Conservation (phyloP, 164 flowering plant species). For the Dillenia suffruticosa region DNA sequence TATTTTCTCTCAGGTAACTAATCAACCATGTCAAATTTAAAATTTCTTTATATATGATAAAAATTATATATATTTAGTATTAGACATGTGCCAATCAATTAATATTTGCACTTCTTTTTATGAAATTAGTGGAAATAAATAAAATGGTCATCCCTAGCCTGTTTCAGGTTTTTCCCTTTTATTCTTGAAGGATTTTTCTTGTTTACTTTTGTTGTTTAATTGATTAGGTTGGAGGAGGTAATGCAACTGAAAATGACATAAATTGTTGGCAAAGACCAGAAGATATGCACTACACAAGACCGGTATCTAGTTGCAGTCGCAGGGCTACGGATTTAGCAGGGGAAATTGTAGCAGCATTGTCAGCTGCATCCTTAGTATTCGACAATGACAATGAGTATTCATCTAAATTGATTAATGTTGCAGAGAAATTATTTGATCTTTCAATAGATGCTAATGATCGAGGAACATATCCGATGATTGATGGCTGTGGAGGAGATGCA, state of each 20-base stretch:
- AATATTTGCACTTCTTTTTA: no score
- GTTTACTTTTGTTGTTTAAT: no score
- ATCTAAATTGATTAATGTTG: constrained; percentile 24
- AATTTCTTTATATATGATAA: no score
- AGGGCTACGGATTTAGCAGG: constrained; percentile 57
- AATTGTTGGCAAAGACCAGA: constrained; percentile 78
- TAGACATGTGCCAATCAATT: no score
- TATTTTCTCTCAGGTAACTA: constrained; percentile 49
- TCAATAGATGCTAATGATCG: constrained; percentile 13
- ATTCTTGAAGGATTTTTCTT: neutral
- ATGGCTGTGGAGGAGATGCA: constrained; percentile 46
- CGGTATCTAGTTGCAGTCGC: constrained; percentile 30
- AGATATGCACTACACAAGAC: constrained; percentile 52
- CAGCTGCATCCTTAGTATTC: constrained; percentile 72
- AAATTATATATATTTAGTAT: no score
- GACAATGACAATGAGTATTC: constrained; percentile 36
- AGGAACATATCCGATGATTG: constrained; percentile 34
- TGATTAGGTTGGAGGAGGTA: constrained; percentile 43
- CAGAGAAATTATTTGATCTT: constrained; percentile 35
- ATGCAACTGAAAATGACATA: constrained; percentile 19
- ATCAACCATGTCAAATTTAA: neutral
- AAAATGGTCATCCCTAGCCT: no score
- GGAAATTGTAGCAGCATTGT: constrained; percentile 63
- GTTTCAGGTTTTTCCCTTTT: neutral
- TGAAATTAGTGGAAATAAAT: no score